phyloP scores from a whole-genome alignment of 352 stramenopile species.

The Phytopythium vexans region DNA sequence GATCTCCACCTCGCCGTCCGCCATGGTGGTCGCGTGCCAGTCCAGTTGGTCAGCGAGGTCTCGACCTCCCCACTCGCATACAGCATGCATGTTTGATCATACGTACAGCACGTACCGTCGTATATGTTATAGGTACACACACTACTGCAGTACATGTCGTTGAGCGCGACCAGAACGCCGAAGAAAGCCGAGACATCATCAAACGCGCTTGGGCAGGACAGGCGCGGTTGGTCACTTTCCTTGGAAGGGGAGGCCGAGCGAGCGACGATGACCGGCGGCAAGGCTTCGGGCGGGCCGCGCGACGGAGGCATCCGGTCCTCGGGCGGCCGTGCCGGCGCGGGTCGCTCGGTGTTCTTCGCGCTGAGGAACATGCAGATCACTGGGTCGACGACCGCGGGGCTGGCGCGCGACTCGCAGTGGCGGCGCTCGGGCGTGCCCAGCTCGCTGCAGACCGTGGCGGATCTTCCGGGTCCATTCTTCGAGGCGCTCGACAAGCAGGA shows the following conservation, averaged over 20 bases:
- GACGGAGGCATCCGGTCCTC: too few species aligned
- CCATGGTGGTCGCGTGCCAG: not conserved
- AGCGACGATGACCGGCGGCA: too few species aligned
- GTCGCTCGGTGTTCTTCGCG: conserved; percentile 40
- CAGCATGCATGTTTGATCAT: not conserved
- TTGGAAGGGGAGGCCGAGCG: too few species aligned
- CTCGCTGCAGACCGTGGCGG: conserved; percentile 48
- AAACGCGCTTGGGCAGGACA: too few species aligned
- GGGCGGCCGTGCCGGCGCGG: not conserved
- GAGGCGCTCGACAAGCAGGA: conserved; percentile 44
- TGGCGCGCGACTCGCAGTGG: conserved; percentile 26
- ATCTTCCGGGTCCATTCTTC: conserved; percentile 48
- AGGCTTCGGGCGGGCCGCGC: too few species aligned
- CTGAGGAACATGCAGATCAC: conserved; percentile 65
- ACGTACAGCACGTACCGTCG: not conserved
- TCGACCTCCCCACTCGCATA: conserved; percentile 4
- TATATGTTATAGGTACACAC: too few species aligned
- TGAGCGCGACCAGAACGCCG: too few species aligned
- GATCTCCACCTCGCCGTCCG: conserved; percentile 46
- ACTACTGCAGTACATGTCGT: too few species aligned
- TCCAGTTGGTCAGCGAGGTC: not conserved
- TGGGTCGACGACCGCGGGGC: conserved; percentile 18
- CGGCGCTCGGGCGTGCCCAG: conserved; percentile 25
- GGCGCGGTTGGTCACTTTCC: too few species aligned
- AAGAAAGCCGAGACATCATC: too few species aligned